Evolutionary conservation across 345 rosid genomes (phyloP), one percentile per base, ranked within the genome.

Genomic region (Linum usitatissimum): DNA sequence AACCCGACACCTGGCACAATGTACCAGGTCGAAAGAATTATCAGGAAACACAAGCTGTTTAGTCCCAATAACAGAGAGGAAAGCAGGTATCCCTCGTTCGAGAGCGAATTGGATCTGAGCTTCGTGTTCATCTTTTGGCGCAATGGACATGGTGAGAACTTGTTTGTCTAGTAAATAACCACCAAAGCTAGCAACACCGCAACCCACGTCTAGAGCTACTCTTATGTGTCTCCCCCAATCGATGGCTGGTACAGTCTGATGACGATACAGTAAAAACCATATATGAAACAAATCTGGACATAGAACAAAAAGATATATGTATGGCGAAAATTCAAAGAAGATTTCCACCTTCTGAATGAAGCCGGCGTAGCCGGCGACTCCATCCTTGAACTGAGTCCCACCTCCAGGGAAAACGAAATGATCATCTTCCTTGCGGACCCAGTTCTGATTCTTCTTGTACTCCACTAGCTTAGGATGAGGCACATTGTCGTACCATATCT

Each of bases 31-130:
- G 66, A 73, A 92, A 3, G 89, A 81, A 36, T 80, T 82, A 65
- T 73, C 81, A 0, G 95, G 93, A 70, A 80, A 92, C 1, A 86
- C 67, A 64, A 92, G 78, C 82, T 75, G 82, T 63, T 81, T 84
- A 1, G 98, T 89, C 53, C 93, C 95, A 30, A 92, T 89, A 30
- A 89, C 96, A 34, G 98, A 83, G 54, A 89, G 89, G 3, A 75
- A 85, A 36, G 98, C 98, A 66, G 95, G 96, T 69, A 92, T 85
- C 61, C 98, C 95, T 57, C 98, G 79, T 73, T 92, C 98, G 45
- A 92, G 71, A 56, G 95, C 93, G 70, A 92, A 89, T 77, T 92
- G 95, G 74, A 92, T 89, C 81, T 89, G 98, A 79, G 98, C 98
- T 74, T 92, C 96, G 18, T 92, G 98, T 66, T 92, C 96, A 71